Evolutionary conservation across 768 basidiomycete genomes (phyloP).

Genomic region (Crucibulum laeve): DNA sequence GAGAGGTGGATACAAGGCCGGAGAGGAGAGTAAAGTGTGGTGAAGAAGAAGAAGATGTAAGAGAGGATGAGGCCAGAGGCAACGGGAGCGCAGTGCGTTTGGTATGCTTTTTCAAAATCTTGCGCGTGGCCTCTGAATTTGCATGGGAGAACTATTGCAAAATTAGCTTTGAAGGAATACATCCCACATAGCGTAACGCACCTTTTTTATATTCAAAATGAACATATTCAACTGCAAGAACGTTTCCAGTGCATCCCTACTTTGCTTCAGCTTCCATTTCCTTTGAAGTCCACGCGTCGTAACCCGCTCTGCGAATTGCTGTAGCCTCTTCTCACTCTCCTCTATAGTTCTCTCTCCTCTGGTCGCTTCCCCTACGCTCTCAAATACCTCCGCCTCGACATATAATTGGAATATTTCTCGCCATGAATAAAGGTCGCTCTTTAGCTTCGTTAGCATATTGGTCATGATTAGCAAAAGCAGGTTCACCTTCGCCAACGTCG

Average conservation of each 20-base stretch:
- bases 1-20: constrained; percentile 16
- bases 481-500: constrained; percentile 17
- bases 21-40: constrained; percentile 12
- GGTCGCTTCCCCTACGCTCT: constrained; percentile 57
- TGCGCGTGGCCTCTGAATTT: constrained; percentile 85
- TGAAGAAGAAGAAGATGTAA: constrained; percentile 11
- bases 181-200: constrained; percentile 15
- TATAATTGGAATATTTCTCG: constrained; percentile 87
- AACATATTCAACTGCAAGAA: constrained; percentile 77
- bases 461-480: not conserved
- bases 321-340: constrained; percentile 64
- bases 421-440: constrained; percentile 83
- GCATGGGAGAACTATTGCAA: constrained; percentile 66
- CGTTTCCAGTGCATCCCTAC: constrained; percentile 53
- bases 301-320: constrained; percentile 58
- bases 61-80: constrained; percentile 23
- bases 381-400: constrained; percentile 82
- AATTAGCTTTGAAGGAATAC: not conserved
- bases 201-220: constrained; percentile 81
- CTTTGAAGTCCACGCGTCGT: constrained; percentile 47
- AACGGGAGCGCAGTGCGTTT: constrained; percentile 84
- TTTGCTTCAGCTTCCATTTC: constrained; percentile 54
- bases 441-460: not conserved
- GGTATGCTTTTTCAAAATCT: constrained; percentile 92
- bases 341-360: constrained; percentile 67